Percentiles rank a stretch among this genome's conserved stretches.
phyloP scores from a whole-genome alignment of 257 asterid genomes.

The Nicotiana sylvestris region DNA sequence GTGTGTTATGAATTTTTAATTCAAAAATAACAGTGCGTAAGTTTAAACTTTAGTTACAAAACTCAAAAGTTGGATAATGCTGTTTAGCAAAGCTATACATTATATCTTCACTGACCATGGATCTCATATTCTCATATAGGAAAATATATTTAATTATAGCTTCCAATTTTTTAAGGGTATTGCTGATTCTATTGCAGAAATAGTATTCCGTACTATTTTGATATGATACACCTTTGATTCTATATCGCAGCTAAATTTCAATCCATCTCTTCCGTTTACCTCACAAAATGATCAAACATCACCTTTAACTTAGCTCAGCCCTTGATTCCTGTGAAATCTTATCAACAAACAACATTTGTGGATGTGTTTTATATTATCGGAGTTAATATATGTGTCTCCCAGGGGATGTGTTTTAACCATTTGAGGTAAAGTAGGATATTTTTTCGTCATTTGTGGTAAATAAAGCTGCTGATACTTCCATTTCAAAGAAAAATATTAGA shows the following conservation, averaged over 20 bases:
- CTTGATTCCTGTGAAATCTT: not conserved
- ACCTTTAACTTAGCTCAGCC: not conserved
- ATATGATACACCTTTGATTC: not conserved
- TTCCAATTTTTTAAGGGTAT: not conserved
- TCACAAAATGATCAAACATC: not conserved
- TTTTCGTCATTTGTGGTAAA: not conserved
- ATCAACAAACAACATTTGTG: too few relatives aligned
- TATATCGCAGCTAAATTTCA: not conserved
- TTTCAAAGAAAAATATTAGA: not conserved
- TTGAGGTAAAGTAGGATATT: not conserved
- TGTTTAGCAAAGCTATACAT: not conserved
- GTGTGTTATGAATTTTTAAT: not conserved
- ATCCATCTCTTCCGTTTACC: not conserved
- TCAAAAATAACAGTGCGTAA: not conserved
- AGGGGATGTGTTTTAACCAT: not conserved
- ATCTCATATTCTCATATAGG: not conserved
- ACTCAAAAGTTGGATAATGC: not conserved
- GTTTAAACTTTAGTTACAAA: not conserved
- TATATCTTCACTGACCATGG: not conserved
- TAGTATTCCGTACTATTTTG: not conserved
- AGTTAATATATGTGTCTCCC: not conserved
- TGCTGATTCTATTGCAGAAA: not conserved
- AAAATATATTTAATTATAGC: not conserved
- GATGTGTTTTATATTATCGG: not conserved
- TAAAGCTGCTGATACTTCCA: not conserved